phyloP scores from a whole-genome alignment of 768 basidiomycete species.

The Hygrophoropsis aurantiaca region DNA sequence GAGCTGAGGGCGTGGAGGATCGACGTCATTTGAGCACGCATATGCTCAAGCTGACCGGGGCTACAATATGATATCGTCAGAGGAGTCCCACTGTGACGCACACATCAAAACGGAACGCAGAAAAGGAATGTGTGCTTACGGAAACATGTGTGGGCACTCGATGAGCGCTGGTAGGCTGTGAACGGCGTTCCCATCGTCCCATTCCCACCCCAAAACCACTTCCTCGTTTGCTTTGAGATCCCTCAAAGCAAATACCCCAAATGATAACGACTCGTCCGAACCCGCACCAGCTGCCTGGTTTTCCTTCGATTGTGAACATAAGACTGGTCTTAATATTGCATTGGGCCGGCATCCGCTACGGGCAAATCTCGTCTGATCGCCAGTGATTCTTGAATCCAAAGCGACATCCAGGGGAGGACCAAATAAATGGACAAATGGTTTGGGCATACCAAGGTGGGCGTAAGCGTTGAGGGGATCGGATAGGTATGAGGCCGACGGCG shows the following conservation, averaged over 20 bases:
- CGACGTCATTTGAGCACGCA: conserved; percentile 65
- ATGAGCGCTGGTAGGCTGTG: conserved; percentile 75
- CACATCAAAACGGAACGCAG: background rate
- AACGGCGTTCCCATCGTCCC: conserved; percentile 90
- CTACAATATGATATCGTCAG: conserved; percentile 28
- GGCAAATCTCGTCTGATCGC: conserved; percentile 58
- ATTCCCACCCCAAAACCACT: conserved; percentile 91
- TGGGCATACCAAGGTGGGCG: conserved; percentile 76
- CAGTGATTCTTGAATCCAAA: conserved; percentile 75
- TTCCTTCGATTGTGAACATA: conserved; percentile 30
- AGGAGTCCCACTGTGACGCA: background rate
- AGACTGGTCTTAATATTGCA: conserved; percentile 43
- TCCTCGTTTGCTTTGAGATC: conserved; percentile 81
- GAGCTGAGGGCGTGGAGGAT: conserved; percentile 69
- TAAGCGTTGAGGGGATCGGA: conserved; percentile 86
- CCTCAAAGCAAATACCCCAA: conserved; percentile 78
- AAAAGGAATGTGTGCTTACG: conserved; percentile 39
- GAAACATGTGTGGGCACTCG: conserved; percentile 52
- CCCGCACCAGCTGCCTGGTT: background rate
- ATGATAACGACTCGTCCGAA: conserved; percentile 45
- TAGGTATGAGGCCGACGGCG: conserved; percentile 68
- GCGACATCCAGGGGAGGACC: conserved; percentile 77
- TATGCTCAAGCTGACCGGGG: conserved; percentile 46
- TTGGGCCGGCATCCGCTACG: conserved; percentile 58
- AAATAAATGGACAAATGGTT: conserved; percentile 78